phyloP scores from a whole-genome alignment of 192 early-diverging fungal genomes.

The Coemansia sp. region DNA sequence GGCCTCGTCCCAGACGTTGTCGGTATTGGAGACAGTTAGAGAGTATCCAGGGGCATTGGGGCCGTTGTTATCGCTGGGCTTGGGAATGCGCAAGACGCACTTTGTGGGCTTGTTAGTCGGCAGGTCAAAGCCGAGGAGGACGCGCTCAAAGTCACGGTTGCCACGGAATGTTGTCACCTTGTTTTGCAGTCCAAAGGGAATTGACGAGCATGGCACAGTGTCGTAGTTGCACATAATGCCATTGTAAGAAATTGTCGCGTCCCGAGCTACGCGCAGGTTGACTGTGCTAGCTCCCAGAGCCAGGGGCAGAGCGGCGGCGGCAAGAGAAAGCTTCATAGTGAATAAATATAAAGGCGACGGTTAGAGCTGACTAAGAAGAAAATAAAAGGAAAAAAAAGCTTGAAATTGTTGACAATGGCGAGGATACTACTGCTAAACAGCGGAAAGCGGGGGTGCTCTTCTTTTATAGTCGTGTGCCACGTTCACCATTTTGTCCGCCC shows the following conservation, averaged over 20 bases:
- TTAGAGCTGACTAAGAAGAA: background rate
- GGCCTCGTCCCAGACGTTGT: slow-evolving; percentile 47
- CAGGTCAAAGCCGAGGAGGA: slow-evolving; percentile 52
- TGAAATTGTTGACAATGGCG: no score
- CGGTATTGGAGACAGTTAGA: slow-evolving; percentile 36
- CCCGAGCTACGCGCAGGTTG: slow-evolving; percentile 26
- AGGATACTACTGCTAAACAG: background rate
- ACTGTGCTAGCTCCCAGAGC: slow-evolving; percentile 16
- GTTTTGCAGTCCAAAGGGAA: slow-evolving; percentile 25
- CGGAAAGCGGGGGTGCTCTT: background rate
- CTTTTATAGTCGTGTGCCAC: background rate
- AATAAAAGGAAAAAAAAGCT: no score
- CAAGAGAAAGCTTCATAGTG: slow-evolving; percentile 8
- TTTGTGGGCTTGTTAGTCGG: slow-evolving; percentile 22
- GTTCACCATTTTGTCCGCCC: background rate
- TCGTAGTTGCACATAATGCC: slow-evolving; percentile 39
- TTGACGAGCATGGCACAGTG: slow-evolving; percentile 32
- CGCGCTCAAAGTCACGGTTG: slow-evolving; percentile 52
- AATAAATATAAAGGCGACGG: background rate
- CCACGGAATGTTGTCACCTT: slow-evolving; percentile 39
- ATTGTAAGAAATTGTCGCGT: slow-evolving; percentile 37
- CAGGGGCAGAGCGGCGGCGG: slow-evolving; percentile 6
- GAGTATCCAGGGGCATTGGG: slow-evolving; percentile 5
- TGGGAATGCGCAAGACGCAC: slow-evolving; percentile 36
- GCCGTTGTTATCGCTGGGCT: slow-evolving; percentile 19